These are phyloP conservation scores for Hyphopichia homilentoma DNA, from an alignment of 805 yeast species.

Conservation along the genomic window DNA sequence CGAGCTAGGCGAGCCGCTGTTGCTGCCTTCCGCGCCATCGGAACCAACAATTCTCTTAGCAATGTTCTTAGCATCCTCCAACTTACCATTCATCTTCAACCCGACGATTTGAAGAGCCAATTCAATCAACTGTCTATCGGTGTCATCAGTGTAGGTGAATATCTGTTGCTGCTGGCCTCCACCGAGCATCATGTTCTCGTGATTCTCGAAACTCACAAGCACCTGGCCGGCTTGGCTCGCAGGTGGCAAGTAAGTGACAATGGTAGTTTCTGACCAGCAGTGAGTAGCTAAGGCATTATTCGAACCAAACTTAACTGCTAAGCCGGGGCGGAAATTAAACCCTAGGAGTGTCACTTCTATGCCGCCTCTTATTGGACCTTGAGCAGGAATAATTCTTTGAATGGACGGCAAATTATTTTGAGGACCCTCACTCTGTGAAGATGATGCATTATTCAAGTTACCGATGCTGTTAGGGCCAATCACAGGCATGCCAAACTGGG, in stretches of 20 bases:
- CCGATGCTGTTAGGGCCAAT: conserved; percentile 5
- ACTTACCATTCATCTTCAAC: conserved; percentile 89
- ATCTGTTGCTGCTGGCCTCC: conserved; percentile 47
- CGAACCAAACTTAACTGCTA: conserved; percentile 83
- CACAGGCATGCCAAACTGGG: conserved; percentile 3
- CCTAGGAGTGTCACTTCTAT: conserved; percentile 92
- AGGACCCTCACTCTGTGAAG: conserved; percentile 1
- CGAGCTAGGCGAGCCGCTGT: conserved; percentile 15
- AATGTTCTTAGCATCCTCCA: conserved; percentile 92
- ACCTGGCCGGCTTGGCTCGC: conserved; percentile 89
- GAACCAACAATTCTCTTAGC: conserved; percentile 87
- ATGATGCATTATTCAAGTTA: background rate
- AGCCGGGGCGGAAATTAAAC: conserved; percentile 76
- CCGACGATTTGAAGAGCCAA: conserved; percentile 96
- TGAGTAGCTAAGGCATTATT: conserved; percentile 79
- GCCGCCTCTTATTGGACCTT: conserved; percentile 96
- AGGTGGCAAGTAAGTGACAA: conserved; percentile 92
- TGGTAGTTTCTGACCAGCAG: conserved; percentile 94
- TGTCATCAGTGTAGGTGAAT: conserved; percentile 91
- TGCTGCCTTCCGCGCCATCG: conserved; percentile 27
- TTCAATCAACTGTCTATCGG: conserved; percentile 92
- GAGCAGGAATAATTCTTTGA: conserved; percentile 89
- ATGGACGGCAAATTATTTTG: conserved; percentile 48
- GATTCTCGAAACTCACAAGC: conserved; percentile 71
- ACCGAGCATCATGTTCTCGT: conserved; percentile 30